A percentile compares a stretch with the other conserved stretches of the same genome.
Evolutionary conservation across 2,329 filamentous ascomycete species (phyloP).

Genomic region (Cordyceps militaris): DNA sequence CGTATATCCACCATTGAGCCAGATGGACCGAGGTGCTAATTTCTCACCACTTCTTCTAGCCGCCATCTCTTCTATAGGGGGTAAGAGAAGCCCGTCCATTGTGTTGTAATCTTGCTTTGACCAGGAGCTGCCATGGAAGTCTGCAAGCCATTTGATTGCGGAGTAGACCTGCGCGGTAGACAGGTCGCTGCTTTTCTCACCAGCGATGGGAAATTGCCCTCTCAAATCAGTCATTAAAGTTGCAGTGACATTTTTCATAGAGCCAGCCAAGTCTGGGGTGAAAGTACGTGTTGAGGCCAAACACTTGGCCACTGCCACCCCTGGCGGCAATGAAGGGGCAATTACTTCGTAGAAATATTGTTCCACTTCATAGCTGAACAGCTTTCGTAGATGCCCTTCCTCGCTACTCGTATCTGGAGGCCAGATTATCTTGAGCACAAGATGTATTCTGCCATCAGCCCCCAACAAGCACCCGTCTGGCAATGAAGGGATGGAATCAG

Average conservation of each 20-base stretch:
- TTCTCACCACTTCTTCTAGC: slow-evolving; percentile 19
- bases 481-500: slow-evolving; percentile 5
- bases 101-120: slow-evolving; percentile 22
- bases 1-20: slow-evolving; percentile 63
- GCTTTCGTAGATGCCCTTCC: slow-evolving; percentile 58
- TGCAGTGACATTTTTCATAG: slow-evolving; percentile 36
- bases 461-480: background rate
- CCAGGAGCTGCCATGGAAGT: slow-evolving; percentile 53
- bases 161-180: slow-evolving; percentile 40
- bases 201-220: slow-evolving; percentile 45
- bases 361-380: slow-evolving; percentile 61
- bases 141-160: slow-evolving; percentile 55
- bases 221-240: slow-evolving; percentile 53
- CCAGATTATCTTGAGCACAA: slow-evolving; percentile 55
- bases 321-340: slow-evolving; percentile 38
- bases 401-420: slow-evolving; percentile 39
- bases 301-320: slow-evolving; percentile 43
- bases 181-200: slow-evolving; percentile 44
- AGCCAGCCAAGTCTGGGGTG: background rate
- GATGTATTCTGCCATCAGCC: slow-evolving; percentile 23
- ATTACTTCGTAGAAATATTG: slow-evolving; percentile 57
- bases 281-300: slow-evolving; percentile 34
- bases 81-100: slow-evolving; percentile 35
- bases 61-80: slow-evolving; percentile 49
- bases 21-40: slow-evolving; percentile 30